phyloP scores from a whole-genome alignment of 106 monocot species.

The Allium cepa region DNA sequence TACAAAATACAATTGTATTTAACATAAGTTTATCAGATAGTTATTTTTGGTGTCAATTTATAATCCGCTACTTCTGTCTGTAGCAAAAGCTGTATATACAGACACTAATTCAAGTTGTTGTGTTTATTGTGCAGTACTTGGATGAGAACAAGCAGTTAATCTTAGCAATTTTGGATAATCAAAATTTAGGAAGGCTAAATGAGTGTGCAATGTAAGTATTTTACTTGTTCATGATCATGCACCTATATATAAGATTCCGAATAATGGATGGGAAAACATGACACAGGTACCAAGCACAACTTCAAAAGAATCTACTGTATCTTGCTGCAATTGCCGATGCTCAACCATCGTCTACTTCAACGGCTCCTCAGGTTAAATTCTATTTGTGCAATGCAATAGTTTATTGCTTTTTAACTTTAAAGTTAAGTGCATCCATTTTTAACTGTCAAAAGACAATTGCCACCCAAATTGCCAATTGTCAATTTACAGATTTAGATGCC shows the following conservation, averaged over 20 bases:
- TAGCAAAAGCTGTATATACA: background rate
- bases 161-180: slow-evolving; percentile 55
- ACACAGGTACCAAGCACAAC: slow-evolving; percentile 85
- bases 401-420: background rate
- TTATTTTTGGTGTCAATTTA: too few species aligned
- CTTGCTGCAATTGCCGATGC: slow-evolving; percentile 94
- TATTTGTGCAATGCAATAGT: slow-evolving; percentile 16
- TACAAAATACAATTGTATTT: too few species aligned
- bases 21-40: too few species aligned
- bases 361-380: slow-evolving; percentile 33
- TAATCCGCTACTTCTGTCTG: background rate
- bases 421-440: background rate
- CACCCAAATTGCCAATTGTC: background rate
- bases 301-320: slow-evolving; percentile 90
- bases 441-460: background rate
- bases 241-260: background rate
- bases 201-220: slow-evolving; percentile 65
- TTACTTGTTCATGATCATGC: background rate
- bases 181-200: slow-evolving; percentile 55
- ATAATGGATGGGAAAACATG: background rate
- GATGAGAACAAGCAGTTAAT: slow-evolving; percentile 37
- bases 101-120: background rate
- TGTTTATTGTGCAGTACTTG: slow-evolving; percentile 20
- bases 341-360: slow-evolving; percentile 55
- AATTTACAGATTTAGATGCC: background rate